phyloP scores from a whole-genome alignment of 805 yeast species.

The Metschnikowia dekortorum region DNA sequence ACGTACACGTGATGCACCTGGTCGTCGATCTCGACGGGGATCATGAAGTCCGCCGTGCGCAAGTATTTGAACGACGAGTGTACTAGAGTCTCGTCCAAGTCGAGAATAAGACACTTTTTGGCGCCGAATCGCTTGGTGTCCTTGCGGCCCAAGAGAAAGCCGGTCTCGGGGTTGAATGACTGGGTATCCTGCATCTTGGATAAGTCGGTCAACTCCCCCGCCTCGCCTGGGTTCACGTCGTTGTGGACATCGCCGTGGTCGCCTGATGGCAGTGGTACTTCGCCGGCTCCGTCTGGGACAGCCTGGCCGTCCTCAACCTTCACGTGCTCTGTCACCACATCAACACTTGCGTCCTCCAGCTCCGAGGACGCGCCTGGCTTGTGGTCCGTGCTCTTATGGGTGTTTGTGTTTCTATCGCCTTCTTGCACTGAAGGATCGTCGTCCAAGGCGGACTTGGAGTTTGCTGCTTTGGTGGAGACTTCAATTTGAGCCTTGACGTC shows the following conservation, averaged over 20 bases:
- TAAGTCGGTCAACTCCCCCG: constrained; percentile 36
- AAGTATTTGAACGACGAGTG: constrained; percentile 92
- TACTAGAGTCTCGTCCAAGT: constrained; percentile 92
- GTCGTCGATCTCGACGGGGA: constrained; percentile 94
- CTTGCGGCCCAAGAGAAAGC: constrained; percentile 60
- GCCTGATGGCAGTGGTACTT: not conserved
- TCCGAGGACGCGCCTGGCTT: not conserved
- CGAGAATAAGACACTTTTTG: constrained; percentile 84
- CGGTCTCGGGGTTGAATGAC: constrained; percentile 56
- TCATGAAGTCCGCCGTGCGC: constrained; percentile 91
- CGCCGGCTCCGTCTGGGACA: not conserved
- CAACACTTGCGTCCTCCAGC: not conserved
- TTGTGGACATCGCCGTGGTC: not conserved
- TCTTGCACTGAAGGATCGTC: constrained; percentile 38
- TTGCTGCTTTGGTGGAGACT: not conserved
- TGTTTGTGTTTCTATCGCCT: constrained; percentile 39
- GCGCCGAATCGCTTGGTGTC: constrained; percentile 43
- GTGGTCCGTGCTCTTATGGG: constrained; percentile 19
- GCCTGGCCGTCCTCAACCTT: not conserved
- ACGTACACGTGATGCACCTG: constrained; percentile 93
- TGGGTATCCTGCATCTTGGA: constrained; percentile 69
- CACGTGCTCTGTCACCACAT: not conserved
- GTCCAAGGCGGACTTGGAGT: constrained; percentile 20
- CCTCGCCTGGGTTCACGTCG: not conserved
- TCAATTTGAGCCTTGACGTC: constrained; percentile 1